phyloP scores from a whole-genome alignment of 805 yeast species.

The Candida rishiriensis region DNA sequence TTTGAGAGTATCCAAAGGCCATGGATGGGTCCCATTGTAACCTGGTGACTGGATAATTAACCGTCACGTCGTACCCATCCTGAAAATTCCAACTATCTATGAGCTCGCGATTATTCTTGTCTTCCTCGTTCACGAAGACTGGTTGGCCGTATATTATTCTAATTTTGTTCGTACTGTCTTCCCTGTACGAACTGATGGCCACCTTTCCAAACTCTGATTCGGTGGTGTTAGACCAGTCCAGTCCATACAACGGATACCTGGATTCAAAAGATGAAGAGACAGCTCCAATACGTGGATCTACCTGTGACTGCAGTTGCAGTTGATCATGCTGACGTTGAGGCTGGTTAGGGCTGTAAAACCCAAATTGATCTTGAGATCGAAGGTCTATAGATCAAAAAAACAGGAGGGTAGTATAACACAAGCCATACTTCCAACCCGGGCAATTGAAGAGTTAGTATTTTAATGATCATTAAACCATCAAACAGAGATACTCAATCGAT shows the following conservation, averaged over 20 bases:
- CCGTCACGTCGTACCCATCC: slow-evolving; percentile 45
- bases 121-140: slow-evolving; percentile 14
- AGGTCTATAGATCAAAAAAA: neutral
- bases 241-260: slow-evolving; percentile 44
- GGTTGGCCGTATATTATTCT: slow-evolving; percentile 42
- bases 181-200: slow-evolving; percentile 75
- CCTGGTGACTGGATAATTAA: slow-evolving; percentile 67
- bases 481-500: neutral
- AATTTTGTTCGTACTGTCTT: slow-evolving; percentile 66
- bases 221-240: slow-evolving; percentile 46
- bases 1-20: slow-evolving; percentile 20
- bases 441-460: no score
- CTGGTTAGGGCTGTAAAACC: neutral
- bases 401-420: neutral
- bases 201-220: slow-evolving; percentile 40
- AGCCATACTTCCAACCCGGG: no score
- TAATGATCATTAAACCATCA: no score
- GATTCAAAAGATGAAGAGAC: slow-evolving; percentile 42
- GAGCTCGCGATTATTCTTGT: slow-evolving; percentile 16
- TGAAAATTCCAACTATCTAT: slow-evolving; percentile 38
- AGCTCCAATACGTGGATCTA: slow-evolving; percentile 6
- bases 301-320: neutral
- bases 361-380: slow-evolving; percentile 4
- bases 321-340: slow-evolving; percentile 5
- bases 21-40: slow-evolving; percentile 67